Evolutionary conservation across 345 rosid species (phyloP), one percentile per base, ranked within the genome.

Genomic region (Rhodamnia rubescens): DNA sequence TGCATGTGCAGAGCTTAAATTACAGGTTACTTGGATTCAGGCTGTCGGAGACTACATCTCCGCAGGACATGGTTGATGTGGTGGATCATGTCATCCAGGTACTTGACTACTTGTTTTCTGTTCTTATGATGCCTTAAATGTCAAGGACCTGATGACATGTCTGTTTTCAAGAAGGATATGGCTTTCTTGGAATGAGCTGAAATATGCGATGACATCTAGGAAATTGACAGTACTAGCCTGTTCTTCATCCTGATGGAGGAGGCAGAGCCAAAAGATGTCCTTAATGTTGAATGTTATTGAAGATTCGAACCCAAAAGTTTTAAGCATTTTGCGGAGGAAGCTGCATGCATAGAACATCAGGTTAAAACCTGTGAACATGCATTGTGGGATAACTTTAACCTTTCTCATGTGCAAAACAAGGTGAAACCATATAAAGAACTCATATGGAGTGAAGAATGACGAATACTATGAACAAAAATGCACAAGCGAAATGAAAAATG

Each of bases 21-120:
- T 94, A 92, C 92, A 95, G 95, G 90, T 90, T 96, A 90, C 95
- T 96, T 91, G 99, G 99, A 84, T 92, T 87, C 83, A 91, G 93
- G 88, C 90, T 96, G 74, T 90, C 87, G 87, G 99, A 96, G 91
- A 88, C 88, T 86, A 87, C 85, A 81, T 89, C 90, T 83, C 87
- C 85, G 58, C 53, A 85, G 84, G 90, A 88, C 87, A 87, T 80
- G 84, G 86, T 90, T 74, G 85, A 88, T 84, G 89, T 92, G 53
- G 78, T 93, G 88, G 88, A 88, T 88, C 91, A 89, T 89, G 92
- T 96, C 88, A 87, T 94, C 85, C 93, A 93, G 96, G 99, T 95
- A 83, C 26, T 26, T 83, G n/a, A n/a, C n/a, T 85, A 87, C 49
- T 83, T 83, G 32, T 83, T 26, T 74, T 78, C 36, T 59, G 29